Evolutionary conservation across 306 rosid species (phyloP).

Genomic region (Cucumis melo): DNA sequence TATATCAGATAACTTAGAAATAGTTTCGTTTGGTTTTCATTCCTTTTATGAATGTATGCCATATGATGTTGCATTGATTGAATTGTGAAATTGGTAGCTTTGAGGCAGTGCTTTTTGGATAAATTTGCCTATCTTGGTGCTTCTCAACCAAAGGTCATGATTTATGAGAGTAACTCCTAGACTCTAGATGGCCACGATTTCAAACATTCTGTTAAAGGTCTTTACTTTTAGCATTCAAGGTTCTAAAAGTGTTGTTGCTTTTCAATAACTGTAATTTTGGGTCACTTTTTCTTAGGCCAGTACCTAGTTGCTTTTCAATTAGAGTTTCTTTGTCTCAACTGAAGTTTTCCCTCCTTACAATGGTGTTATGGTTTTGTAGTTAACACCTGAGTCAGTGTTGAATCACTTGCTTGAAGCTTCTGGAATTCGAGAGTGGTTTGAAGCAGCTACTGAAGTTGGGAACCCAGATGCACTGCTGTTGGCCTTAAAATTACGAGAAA

Average conservation of each 20-base stretch:
- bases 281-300: neutral
- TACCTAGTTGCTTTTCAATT: neutral
- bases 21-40: neutral
- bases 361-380: conserved; percentile 29
- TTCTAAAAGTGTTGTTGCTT: neutral
- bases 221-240: too few relatives aligned
- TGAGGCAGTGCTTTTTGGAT: neutral
- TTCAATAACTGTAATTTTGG: neutral
- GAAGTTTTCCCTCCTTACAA: neutral
- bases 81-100: neutral
- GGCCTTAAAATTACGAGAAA: conserved; percentile 56
- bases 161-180: neutral
- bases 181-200: too few relatives aligned
- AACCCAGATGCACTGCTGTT: conserved; percentile 89
- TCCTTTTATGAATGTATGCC: neutral
- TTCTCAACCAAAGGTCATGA: neutral
- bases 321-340: neutral
- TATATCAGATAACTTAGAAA: neutral
- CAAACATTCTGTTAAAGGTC: too few relatives aligned
- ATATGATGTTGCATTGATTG: neutral
- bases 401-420: conserved; percentile 66
- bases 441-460: conserved; percentile 57
- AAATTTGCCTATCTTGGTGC: neutral
- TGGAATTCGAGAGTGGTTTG: conserved; percentile 71
- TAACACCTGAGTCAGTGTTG: conserved; percentile 39